Percentiles rank a stretch among this genome's conserved stretches.
phyloP scores from a whole-genome alignment of 768 basidiomycete species.

The Hemileccinum rubropunctum region DNA sequence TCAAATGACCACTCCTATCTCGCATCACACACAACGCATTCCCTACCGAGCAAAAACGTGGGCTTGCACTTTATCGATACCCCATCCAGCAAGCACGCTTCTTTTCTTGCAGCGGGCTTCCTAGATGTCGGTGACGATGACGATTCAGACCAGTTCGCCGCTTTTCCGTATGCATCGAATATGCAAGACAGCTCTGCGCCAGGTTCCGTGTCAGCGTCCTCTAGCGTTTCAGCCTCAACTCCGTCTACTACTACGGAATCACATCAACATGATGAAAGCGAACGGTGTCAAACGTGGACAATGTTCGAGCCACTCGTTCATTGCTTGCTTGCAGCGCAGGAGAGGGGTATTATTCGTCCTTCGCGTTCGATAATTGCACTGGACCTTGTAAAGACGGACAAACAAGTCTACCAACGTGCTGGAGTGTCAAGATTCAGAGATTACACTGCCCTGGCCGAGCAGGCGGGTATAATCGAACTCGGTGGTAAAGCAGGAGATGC shows the following conservation, averaged over 20 bases:
- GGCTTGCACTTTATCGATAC: constrained; percentile 1
- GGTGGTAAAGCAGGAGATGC: constrained; percentile 10
- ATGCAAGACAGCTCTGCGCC: background rate
- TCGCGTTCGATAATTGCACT: constrained; percentile 39
- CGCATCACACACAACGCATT: constrained; percentile 4
- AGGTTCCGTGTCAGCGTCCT: background rate
- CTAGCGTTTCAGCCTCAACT: constrained; percentile 4
- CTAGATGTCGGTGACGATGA: background rate
- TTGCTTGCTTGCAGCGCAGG: constrained; percentile 19
- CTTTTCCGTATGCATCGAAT: constrained; percentile 4
- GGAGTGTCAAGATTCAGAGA: constrained; percentile 28
- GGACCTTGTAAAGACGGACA: constrained; percentile 31
- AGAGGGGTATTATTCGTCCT: constrained; percentile 32
- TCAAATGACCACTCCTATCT: constrained; percentile 2
- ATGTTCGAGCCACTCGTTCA: constrained; percentile 32
- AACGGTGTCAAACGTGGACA: constrained; percentile 13
- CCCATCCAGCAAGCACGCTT: constrained; percentile 1
- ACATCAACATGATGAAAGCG: constrained; percentile 5
- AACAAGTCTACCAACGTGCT: constrained; percentile 21
- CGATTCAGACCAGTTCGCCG: constrained; percentile 3
- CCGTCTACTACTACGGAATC: constrained; percentile 1
- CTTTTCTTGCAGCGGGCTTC: background rate
- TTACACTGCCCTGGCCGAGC: constrained; percentile 27
- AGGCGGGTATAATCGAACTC: constrained; percentile 26
- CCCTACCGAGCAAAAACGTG: constrained; percentile 8